phyloP scores from a whole-genome alignment of 163 green algal species.

The Prototheca cutis region DNA sequence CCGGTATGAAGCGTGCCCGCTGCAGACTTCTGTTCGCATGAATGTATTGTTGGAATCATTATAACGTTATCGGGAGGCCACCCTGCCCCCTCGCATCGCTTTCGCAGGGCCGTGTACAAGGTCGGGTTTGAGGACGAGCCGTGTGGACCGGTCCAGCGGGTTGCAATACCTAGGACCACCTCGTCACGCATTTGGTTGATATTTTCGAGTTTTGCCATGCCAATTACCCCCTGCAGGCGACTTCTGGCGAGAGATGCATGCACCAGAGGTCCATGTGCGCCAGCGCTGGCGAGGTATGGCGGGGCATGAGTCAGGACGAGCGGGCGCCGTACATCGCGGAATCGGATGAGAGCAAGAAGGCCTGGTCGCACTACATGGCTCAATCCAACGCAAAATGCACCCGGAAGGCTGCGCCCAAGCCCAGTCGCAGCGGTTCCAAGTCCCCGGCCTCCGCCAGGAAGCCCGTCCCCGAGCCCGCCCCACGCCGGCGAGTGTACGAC shows the following conservation, averaged over 20 bases:
- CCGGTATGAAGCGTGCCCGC: no score
- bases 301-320: neutral
- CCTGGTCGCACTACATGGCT: neutral
- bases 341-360: neutral
- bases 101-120: neutral
- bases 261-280: conserved; percentile 3
- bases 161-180: no score
- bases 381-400: neutral
- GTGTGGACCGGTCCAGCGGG: no score
- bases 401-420: no score
- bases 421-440: neutral
- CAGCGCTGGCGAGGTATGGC: neutral
- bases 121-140: neutral
- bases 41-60: no score
- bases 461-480: neutral
- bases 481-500: no score
- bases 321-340: neutral
- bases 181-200: no score
- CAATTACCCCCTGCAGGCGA: neutral
- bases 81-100: neutral
- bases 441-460: neutral
- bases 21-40: no score
- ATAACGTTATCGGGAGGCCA: neutral
- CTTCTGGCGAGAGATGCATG: neutral
- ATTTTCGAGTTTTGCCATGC: no score